Evolutionary conservation across 805 yeast species (phyloP).

Genomic region (Tetrapisispora taiwanensis): DNA sequence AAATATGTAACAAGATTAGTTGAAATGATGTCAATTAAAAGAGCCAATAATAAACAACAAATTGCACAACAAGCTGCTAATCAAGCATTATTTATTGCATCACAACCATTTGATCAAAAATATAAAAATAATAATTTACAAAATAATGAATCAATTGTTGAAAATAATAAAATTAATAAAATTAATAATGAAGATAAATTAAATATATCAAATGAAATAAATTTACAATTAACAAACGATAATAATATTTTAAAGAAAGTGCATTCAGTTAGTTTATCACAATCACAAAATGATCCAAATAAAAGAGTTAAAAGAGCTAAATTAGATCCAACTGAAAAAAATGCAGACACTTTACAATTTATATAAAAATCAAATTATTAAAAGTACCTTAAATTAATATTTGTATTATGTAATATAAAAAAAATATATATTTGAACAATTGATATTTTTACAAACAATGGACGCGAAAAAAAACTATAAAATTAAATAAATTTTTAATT

Average conservation of each 20-base stretch:
- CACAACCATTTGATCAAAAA: neutral
- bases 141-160: neutral
- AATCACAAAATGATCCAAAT: constrained; percentile 18
- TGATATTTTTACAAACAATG: no score
- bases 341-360: constrained; percentile 14
- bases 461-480: no score
- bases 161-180: neutral
- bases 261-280: constrained; percentile 21
- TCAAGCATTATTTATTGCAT: neutral
- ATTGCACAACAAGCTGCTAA: neutral
- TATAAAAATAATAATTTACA: neutral
- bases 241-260: constrained; percentile 15
- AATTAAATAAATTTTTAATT: no score
- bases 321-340: constrained; percentile 20
- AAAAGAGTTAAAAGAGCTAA: constrained; percentile 26
- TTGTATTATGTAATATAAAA: no score
- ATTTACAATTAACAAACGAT: neutral
- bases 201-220: neutral
- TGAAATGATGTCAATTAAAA: constrained; percentile 15
- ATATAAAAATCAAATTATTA: neutral
- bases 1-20: constrained; percentile 13
- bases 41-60: constrained; percentile 6
- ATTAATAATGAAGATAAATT: neutral
- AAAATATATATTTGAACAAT: no score
- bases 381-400: no score